Percentiles rank a stretch among this genome's conserved stretches.
Evolutionary conservation across 495 filamentous ascomycete genomes (phyloP).

Genomic region (Bombardia bombarda): DNA sequence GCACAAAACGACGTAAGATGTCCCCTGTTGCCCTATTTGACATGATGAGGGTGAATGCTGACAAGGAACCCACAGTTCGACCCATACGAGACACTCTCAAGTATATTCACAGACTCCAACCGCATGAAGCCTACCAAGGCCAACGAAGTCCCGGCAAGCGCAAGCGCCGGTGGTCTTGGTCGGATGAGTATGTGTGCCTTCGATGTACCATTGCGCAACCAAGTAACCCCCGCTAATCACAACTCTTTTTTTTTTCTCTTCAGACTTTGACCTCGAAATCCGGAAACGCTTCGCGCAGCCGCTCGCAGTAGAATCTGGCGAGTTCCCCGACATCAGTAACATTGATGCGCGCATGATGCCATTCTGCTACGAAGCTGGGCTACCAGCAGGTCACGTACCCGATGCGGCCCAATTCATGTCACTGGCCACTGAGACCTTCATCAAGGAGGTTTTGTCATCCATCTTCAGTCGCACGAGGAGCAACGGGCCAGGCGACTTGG

Average conservation of each 20-base stretch:
- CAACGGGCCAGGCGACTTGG: constrained; percentile 60
- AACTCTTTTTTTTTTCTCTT: neutral
- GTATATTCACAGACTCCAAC: constrained; percentile 60
- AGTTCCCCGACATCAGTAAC: constrained; percentile 77
- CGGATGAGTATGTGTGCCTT: constrained; percentile 69
- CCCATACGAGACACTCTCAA: constrained; percentile 53
- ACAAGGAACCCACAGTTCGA: constrained; percentile 49
- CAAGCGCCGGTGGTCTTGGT: constrained; percentile 62
- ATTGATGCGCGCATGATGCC: constrained; percentile 84
- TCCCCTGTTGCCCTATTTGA: neutral
- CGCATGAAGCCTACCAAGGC: constrained; percentile 60
- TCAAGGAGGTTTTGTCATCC: constrained; percentile 77
- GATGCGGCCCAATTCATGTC: constrained; percentile 81
- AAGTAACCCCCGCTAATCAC: no score
- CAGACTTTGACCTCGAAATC: constrained; percentile 87
- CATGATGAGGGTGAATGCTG: constrained; percentile 2
- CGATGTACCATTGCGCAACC: no score
- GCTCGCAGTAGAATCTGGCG: constrained; percentile 78
- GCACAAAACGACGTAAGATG: constrained; percentile 42
- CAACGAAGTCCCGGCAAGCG: constrained; percentile 71
- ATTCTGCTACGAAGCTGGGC: constrained; percentile 87
- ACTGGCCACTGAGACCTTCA: constrained; percentile 81
- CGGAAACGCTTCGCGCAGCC: constrained; percentile 85
- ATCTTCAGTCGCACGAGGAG: constrained; percentile 71
- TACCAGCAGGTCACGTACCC: constrained; percentile 61